A percentile compares a stretch with the other conserved stretches of the same genome.
Conservation (phyloP, 2,329 filamentous ascomycete species). For the Calonectria pauciramosa region DNA sequence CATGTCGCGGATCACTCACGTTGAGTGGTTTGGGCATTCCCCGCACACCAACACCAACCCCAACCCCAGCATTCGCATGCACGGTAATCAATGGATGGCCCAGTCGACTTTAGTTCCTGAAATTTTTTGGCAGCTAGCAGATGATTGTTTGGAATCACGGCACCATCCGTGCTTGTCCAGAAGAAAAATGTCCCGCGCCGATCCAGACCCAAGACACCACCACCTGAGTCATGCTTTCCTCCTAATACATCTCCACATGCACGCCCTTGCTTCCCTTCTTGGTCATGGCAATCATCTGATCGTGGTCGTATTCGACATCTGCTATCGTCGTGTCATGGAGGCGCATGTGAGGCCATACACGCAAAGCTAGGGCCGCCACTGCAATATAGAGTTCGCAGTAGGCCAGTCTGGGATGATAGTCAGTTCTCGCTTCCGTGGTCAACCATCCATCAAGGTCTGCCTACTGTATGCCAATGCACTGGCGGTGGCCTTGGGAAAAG, state of each 20-base stretch:
- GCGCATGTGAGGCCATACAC: conserved; percentile 28
- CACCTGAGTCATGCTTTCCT: background rate
- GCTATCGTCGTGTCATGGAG: conserved; percentile 12
- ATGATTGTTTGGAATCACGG: background rate
- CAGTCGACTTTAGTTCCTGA: background rate
- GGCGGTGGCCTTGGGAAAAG: conserved; percentile 55
- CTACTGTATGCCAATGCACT: conserved; percentile 51
- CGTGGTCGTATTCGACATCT: conserved; percentile 25
- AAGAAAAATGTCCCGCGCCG: background rate
- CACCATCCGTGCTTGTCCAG: too few relatives aligned
- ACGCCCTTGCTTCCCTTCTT: conserved; percentile 24
- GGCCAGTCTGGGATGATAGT: conserved; percentile 34
- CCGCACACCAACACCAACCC: too few relatives aligned
- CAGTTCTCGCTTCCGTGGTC: background rate
- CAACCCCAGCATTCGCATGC: background rate
- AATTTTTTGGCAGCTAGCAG: background rate
- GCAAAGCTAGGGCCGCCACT: conserved; percentile 38
- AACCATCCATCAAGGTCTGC: background rate
- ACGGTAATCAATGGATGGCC: too few relatives aligned
- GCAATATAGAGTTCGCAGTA: conserved; percentile 43
- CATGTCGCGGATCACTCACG: background rate
- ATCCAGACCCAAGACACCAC: background rate
- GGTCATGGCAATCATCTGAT: conserved; percentile 12
- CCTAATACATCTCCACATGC: conserved; percentile 1
- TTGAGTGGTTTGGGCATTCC: background rate